Evolutionary conservation across 257 asterid genomes (phyloP), one percentile per base, ranked within the genome.

Genomic region (Ballota nigra): DNA sequence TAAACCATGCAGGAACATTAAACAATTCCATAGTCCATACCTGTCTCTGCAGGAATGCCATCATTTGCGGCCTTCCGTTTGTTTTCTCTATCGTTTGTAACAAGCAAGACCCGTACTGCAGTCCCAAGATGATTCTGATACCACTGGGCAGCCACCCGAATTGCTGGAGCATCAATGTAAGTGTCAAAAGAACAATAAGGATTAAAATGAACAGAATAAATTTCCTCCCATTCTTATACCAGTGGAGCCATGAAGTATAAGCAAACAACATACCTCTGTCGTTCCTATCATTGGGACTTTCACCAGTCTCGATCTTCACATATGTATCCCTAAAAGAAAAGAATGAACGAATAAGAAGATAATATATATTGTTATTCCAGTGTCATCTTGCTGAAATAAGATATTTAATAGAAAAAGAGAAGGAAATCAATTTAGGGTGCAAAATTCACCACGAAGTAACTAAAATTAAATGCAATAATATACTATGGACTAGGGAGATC

Each of bases 231-330:
- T 60, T 10, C 19, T 23, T 45, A 47, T 61, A 47, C 22, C 65
- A 43, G 53, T 6, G 22, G 43, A 63, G 11, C 57, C 72, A 4
- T 56, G 34, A 53, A 59, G 20, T 31, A 45, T 38, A 76, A 52
- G 70, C 61, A 76, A 77, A 59, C 57, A 68, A 68, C 81, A 73
- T 68, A 95, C 99, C 99, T 92, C 98, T 84, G 78, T 92, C 99
- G 60, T 95, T 95, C 81, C 97, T 86, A 72, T 95, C 99, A 78
- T 92, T 95, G 5, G 98, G 98, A 71, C 86, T 89, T 85, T 95
- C 99, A 66, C 96, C 97, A 0, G 84, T 75, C 81, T 82, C 88
- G 31, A 79, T 86, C 83, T 87, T 88, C 79, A 95, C 91, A 78
- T 86, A 95, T 16, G 99, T 95, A 78, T 92, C 98, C 92, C 98